Evolutionary conservation across 208 protist genomes (phyloP).

Genomic region (Trypanosoma rangeli): DNA sequence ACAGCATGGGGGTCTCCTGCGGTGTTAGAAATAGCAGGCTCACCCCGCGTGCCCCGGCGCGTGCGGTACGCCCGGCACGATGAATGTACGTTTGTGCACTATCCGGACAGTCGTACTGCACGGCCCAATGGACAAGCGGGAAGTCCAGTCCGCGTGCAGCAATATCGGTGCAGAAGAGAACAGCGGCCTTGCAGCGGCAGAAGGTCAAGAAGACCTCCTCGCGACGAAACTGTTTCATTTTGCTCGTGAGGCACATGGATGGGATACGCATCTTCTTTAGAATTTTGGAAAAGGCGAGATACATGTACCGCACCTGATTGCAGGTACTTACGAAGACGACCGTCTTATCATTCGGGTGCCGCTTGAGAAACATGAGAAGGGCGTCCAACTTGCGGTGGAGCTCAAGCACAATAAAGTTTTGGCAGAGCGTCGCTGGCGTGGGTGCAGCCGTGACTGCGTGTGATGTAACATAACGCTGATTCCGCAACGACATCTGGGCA

Average conservation of each 20-base stretch:
- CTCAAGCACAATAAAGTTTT: conserved; percentile 93
- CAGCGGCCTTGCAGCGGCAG: conserved; percentile 81
- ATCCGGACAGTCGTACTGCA: conserved; percentile 99
- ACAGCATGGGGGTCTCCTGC: conserved; percentile 94
- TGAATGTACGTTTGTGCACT: conserved; percentile 99
- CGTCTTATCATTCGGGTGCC: conserved; percentile 95
- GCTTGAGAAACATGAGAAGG: conserved; percentile 97
- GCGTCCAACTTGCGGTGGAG: conserved; percentile 96
- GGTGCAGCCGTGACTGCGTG: conserved; percentile 74
- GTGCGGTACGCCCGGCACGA: conserved; percentile 96
- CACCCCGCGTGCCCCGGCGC: conserved; percentile 92
- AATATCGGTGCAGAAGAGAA: conserved; percentile 99
- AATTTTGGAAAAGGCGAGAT: conserved; percentile 89
- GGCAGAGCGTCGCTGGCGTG: conserved; percentile 92
- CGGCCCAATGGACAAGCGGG: conserved; percentile 97
- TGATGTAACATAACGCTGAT: conserved; percentile 96
- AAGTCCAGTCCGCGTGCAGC: conserved; percentile 98
- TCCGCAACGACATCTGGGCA: conserved; percentile 86
- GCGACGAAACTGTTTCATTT: conserved; percentile 93
- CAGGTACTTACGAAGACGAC: conserved; percentile 98
- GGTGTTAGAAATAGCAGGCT: conserved; percentile 98
- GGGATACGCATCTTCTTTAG: conserved; percentile 91
- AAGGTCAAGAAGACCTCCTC: conserved; percentile 92
- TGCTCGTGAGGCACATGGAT: conserved; percentile 92
- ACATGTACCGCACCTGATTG: conserved; percentile 97